Evolutionary conservation across 441 rosid species (phyloP).

Genomic region (Adansonia gregorii): DNA sequence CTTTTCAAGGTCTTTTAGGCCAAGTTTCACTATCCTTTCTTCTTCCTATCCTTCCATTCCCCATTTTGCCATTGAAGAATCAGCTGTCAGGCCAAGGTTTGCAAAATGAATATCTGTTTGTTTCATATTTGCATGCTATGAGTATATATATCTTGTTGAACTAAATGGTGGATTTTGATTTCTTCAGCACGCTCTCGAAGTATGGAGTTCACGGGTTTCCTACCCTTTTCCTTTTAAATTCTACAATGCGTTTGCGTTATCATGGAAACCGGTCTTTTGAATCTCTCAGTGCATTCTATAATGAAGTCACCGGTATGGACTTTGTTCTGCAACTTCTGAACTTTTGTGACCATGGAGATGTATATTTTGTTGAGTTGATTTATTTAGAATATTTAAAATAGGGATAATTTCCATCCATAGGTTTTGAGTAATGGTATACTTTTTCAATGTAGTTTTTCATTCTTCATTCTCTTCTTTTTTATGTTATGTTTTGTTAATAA

Average conservation of each 20-base stretch:
- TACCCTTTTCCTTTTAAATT: slow-evolving; percentile 75
- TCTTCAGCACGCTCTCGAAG: slow-evolving; percentile 76
- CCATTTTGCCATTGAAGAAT: slow-evolving; percentile 83
- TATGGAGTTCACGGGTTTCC: slow-evolving; percentile 98
- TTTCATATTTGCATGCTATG: too few relatives aligned
- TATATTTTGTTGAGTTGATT: neutral
- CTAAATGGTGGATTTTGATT: slow-evolving; percentile 20
- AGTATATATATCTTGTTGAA: slow-evolving; percentile 8
- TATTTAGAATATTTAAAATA: neutral
- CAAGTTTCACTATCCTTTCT: slow-evolving; percentile 65
- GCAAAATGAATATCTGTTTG: slow-evolving; percentile 4
- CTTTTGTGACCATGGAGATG: neutral
- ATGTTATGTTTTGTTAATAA: neutral
- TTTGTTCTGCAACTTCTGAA: slow-evolving; percentile 4
- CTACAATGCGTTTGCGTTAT: slow-evolving; percentile 67
- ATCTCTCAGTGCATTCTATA: slow-evolving; percentile 74
- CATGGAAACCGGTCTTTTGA: slow-evolving; percentile 68
- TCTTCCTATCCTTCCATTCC: slow-evolving; percentile 70
- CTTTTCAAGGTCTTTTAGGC: slow-evolving; percentile 72
- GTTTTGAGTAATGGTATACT: neutral
- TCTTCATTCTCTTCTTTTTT: neutral
- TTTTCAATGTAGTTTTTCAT: neutral
- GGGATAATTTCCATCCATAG: neutral
- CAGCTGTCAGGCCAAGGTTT: slow-evolving; percentile 67
- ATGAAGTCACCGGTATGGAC: slow-evolving; percentile 66